Conservation (phyloP, 176 grass and related monocot species). For the Eragrostis curvula region DNA sequence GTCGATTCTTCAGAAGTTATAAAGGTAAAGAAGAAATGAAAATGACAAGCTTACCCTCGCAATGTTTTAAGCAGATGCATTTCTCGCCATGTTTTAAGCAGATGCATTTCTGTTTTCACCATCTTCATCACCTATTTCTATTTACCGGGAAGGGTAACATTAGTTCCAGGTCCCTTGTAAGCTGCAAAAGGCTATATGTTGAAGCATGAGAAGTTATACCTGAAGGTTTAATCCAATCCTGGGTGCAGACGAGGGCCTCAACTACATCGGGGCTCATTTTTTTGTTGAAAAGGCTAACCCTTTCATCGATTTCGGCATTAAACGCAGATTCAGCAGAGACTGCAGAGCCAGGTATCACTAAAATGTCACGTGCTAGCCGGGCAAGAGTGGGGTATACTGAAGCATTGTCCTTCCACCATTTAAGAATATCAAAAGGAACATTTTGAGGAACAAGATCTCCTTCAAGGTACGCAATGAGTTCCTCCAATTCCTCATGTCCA, state of each 20-base stretch:
- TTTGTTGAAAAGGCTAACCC: neutral
- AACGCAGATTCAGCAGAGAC: slow-evolving; percentile 28
- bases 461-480: slow-evolving; percentile 23
- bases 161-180: neutral
- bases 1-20: too few relatives aligned
- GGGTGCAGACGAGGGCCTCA: slow-evolving; percentile 34
- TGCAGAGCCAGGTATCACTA: slow-evolving; percentile 22
- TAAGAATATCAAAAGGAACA: slow-evolving; percentile 29
- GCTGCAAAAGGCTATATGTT: neutral
- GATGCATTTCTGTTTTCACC: neutral
- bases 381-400: slow-evolving; percentile 19
- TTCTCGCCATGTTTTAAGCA: neutral
- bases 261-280: slow-evolving; percentile 1
- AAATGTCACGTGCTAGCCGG: slow-evolving; percentile 21
- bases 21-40: too few relatives aligned
- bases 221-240: slow-evolving; percentile 27
- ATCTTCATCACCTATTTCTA: neutral
- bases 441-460: neutral
- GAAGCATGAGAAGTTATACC: neutral
- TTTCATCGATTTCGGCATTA: neutral
- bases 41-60: too few relatives aligned
- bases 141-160: neutral
- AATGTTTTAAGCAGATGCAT: too few relatives aligned
- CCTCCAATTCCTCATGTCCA: neutral
- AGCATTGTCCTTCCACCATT: slow-evolving; percentile 36